phyloP scores from a whole-genome alignment of 345 rosid genomes.

The Aquilaria yunnanensis region DNA sequence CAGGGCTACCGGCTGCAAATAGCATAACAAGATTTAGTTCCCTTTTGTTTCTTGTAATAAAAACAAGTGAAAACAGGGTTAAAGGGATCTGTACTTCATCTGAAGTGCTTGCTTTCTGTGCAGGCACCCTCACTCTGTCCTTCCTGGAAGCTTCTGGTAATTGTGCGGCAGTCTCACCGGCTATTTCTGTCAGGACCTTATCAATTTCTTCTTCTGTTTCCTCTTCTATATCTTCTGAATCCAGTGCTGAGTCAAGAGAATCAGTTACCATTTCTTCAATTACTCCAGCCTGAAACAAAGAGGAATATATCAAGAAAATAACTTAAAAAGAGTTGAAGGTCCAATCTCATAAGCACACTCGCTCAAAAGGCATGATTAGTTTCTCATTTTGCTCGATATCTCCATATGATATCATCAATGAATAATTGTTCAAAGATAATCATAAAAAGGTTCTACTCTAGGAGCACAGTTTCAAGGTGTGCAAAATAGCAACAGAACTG shows the following conservation, averaged over 20 bases:
- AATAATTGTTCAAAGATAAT: no score
- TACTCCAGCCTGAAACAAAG: conserved; percentile 33
- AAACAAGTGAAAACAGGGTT: neutral
- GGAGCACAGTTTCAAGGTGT: no score
- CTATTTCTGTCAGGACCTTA: conserved; percentile 40
- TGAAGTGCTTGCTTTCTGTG: conserved; percentile 21
- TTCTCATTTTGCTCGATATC: no score
- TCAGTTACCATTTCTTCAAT: conserved; percentile 44
- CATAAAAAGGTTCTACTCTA: no score
- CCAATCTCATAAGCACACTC: no score
- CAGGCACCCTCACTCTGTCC: conserved; percentile 18
- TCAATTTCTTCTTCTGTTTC: conserved; percentile 48
- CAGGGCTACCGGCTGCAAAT: conserved; percentile 30
- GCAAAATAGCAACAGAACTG: no score
- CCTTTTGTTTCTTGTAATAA: neutral
- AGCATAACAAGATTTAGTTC: neutral
- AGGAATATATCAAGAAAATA: neutral
- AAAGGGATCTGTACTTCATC: conserved; percentile 15
- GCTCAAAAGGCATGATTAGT: no score
- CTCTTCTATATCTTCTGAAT: conserved; percentile 43
- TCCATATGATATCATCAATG: no score
- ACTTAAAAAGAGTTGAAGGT: no score
- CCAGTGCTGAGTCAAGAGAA: conserved; percentile 37
- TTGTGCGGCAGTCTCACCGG: conserved; percentile 42
- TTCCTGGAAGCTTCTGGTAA: conserved; percentile 37